Conservation (phyloP, 2,329 filamentous ascomycete genomes). For the Apiospora phragmitis region DNA sequence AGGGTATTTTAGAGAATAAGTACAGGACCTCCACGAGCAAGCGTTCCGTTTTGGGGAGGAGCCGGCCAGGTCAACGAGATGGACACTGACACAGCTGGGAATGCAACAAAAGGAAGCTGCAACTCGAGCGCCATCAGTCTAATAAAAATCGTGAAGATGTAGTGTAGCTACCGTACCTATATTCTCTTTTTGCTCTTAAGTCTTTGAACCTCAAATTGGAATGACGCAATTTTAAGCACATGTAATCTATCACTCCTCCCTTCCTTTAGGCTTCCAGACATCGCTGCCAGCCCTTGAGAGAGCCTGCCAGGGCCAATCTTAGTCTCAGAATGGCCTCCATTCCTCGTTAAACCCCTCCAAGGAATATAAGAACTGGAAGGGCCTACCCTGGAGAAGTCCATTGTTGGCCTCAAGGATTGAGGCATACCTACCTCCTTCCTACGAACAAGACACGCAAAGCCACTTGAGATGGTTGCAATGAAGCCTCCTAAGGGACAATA, state of each 20-base stretch:
- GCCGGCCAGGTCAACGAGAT: background rate
- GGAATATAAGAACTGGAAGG: background rate
- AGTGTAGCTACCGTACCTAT: too few species aligned
- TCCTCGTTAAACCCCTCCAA: background rate
- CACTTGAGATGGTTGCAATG: background rate
- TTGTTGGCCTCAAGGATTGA: background rate
- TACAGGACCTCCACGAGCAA: background rate
- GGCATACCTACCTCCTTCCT: background rate
- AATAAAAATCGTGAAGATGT: background rate
- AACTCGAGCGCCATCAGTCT: too few species aligned
- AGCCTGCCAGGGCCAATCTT: background rate
- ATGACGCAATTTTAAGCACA: too few species aligned
- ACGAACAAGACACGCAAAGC: background rate
- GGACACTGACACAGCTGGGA: too few species aligned
- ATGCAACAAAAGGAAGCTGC: too few species aligned
- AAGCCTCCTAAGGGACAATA: background rate
- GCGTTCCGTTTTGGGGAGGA: background rate
- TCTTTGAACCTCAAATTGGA: too few species aligned
- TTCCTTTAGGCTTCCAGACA: background rate
- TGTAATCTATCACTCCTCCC: background rate
- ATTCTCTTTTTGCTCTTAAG: too few species aligned
- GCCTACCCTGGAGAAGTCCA: background rate
- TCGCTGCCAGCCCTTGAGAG: background rate
- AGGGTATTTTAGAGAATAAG: background rate
- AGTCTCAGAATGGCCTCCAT: background rate